A percentile compares a stretch with the other conserved stretches of the same genome.
These are phyloP conservation scores for Penicillium sclerotiorum DNA, from an alignment of 2,329 filamentous ascomycete genomes.

Conservation along the genomic window DNA sequence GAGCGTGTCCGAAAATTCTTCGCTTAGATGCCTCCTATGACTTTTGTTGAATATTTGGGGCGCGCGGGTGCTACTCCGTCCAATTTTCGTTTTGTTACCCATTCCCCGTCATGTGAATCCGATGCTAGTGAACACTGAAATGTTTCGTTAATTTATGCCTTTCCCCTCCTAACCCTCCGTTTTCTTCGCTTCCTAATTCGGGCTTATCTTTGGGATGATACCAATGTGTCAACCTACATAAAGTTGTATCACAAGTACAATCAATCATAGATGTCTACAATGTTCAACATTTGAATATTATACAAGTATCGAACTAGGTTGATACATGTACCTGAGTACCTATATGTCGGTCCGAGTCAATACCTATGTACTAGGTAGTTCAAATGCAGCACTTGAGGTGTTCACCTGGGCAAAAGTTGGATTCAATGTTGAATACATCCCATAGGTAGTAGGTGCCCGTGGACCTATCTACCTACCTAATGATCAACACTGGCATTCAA, in stretches of 20 bases:
- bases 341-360: too few relatives aligned
- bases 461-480: too few relatives aligned
- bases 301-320: too few relatives aligned
- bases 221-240: not conserved
- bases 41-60: conserved; percentile 25
- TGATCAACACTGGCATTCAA: too few relatives aligned
- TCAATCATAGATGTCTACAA: not conserved
- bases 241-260: not conserved
- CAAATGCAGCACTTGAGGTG: too few relatives aligned
- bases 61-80: conserved; percentile 8
- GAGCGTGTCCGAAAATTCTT: conserved; percentile 79
- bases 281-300: not conserved
- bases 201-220: not conserved
- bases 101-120: conserved; percentile 30
- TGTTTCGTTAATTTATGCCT: conserved; percentile 18
- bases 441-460: too few relatives aligned
- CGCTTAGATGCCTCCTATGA: conserved; percentile 54
- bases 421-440: too few relatives aligned
- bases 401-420: too few relatives aligned
- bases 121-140: conserved; percentile 26
- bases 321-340: too few relatives aligned
- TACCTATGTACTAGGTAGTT: too few relatives aligned
- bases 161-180: conserved; percentile 3
- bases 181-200: not conserved
- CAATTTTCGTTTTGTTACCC: conserved; percentile 20